Percentiles rank a stretch among this genome's conserved stretches.
phyloP scores from a whole-genome alignment of 495 filamentous ascomycete species.

The Trichoderma gamsii region DNA sequence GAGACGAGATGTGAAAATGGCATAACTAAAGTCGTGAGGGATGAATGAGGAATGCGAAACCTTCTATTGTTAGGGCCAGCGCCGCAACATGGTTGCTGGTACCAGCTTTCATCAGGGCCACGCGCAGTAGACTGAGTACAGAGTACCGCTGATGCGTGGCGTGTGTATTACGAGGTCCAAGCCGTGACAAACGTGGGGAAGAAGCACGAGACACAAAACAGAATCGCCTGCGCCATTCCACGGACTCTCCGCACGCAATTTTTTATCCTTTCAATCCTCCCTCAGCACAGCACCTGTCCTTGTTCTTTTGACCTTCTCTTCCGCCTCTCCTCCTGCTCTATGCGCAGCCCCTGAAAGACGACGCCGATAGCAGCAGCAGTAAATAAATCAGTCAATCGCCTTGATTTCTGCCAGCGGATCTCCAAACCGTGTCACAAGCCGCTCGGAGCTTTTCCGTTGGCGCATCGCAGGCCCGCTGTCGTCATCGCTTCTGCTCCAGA shows the following conservation, averaged over 20 bases:
- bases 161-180: neutral
- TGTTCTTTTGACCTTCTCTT: neutral
- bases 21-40: too few species aligned
- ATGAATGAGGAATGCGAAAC: too few species aligned
- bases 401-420: neutral
- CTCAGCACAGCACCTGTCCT: neutral
- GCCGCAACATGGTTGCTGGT: neutral
- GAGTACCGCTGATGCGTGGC: neutral
- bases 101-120: neutral
- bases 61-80: neutral
- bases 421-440: neutral
- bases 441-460: slow-evolving; percentile 4
- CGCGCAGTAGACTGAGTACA: neutral
- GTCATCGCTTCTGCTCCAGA: slow-evolving; percentile 7
- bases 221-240: neutral
- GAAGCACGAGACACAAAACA: slow-evolving; percentile 7
- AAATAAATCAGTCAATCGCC: neutral
- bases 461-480: neutral
- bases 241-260: neutral
- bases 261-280: neutral
- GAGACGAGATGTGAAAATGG: too few species aligned
- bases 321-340: neutral
- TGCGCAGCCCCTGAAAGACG: neutral
- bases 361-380: neutral
- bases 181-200: slow-evolving; percentile 7